Evolutionary conservation across 371 early-diverging fungal species (phyloP).

Genomic region (Rhizopus delemar): DNA sequence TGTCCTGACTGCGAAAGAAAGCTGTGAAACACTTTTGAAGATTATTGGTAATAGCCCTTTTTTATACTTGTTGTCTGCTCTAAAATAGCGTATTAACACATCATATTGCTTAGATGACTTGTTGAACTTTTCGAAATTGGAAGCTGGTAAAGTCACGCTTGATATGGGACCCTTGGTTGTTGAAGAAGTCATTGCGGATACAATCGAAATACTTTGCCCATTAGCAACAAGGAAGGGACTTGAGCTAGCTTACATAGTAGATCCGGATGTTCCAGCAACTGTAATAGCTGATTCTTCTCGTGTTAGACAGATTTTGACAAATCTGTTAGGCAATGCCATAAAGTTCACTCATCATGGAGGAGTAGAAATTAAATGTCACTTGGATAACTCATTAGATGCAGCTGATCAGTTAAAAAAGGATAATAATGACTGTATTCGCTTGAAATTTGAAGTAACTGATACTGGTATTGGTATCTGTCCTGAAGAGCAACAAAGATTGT

Average conservation of each 20-base stretch:
- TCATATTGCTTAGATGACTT: slow-evolving; percentile 36
- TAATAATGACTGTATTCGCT: slow-evolving; percentile 23
- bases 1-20: slow-evolving; percentile 61
- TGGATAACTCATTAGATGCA: slow-evolving; percentile 21
- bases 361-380: slow-evolving; percentile 50
- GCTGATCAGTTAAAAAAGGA: slow-evolving; percentile 5
- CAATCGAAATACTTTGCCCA: slow-evolving; percentile 55
- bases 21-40: slow-evolving; percentile 57
- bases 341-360: slow-evolving; percentile 67
- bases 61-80: not conserved
- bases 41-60: slow-evolving; percentile 39
- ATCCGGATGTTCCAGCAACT: slow-evolving; percentile 46
- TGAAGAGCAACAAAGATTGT: slow-evolving; percentile 54
- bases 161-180: slow-evolving; percentile 56
- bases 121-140: slow-evolving; percentile 57
- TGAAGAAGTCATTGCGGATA: slow-evolving; percentile 57
- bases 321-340: slow-evolving; percentile 63
- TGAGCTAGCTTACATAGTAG: slow-evolving; percentile 55
- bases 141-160: slow-evolving; percentile 49
- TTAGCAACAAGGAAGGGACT: slow-evolving; percentile 54
- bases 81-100: not conserved
- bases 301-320: slow-evolving; percentile 48
- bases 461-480: slow-evolving; percentile 64
- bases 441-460: slow-evolving; percentile 59
- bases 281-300: slow-evolving; percentile 47